These are phyloP conservation scores for Lathyrus tuberosus DNA, from an alignment of 306 rosid genomes.

Conservation along the genomic window DNA sequence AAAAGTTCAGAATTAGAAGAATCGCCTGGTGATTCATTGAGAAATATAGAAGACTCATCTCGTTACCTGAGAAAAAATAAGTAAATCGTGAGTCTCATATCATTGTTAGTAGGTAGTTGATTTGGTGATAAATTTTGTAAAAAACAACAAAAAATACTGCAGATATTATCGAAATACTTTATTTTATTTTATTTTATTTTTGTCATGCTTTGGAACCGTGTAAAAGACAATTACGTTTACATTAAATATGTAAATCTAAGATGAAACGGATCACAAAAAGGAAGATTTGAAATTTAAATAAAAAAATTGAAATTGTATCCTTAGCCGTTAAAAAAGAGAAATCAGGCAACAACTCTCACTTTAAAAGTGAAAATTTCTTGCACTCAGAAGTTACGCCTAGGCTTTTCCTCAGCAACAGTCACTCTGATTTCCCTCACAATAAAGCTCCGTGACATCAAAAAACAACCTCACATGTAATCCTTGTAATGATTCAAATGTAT, in stretches of 20 bases:
- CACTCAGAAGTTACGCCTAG: constrained; percentile 68
- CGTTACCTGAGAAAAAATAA: too few relatives aligned
- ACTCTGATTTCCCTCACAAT: constrained; percentile 87
- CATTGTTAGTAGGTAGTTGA: too few relatives aligned
- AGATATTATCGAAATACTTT: too few relatives aligned
- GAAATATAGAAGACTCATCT: too few relatives aligned
- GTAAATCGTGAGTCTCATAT: too few relatives aligned
- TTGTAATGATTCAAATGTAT: not conserved
- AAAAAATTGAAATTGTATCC: constrained; percentile 39
- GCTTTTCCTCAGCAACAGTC: constrained; percentile 83
- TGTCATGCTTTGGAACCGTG: too few relatives aligned
- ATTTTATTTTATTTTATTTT: too few relatives aligned
- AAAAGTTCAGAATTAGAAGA: too few relatives aligned
- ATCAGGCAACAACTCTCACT: constrained; percentile 22
- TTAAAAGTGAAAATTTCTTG: constrained; percentile 23
- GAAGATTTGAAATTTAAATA: not conserved
- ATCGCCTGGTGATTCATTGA: too few relatives aligned
- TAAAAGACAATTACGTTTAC: constrained; percentile 10
- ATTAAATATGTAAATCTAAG: constrained; percentile 38
- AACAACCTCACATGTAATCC: constrained; percentile 21
- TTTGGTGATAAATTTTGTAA: too few relatives aligned
- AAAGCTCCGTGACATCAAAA: constrained; percentile 59
- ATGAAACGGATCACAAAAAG: constrained; percentile 41
- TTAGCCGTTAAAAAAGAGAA: constrained; percentile 34
- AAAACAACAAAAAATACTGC: too few relatives aligned